These are phyloP conservation scores for Fusarium sp. DNA, from an alignment of 2,329 filamentous ascomycete species.

Conservation along the genomic window DNA sequence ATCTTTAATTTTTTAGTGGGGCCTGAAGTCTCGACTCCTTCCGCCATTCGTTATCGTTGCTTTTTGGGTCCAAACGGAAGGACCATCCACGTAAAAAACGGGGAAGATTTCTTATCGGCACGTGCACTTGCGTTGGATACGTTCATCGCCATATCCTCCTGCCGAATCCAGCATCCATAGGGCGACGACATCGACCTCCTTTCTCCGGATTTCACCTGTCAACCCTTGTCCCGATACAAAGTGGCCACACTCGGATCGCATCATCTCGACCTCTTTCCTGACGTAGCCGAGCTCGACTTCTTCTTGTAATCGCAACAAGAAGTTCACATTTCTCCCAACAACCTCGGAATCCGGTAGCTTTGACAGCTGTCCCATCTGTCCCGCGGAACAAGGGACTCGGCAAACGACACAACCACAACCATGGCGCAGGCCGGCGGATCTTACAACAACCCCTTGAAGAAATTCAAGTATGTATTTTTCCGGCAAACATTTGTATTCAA, in stretches of 20 bases:
- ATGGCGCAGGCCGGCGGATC: slow-evolving; percentile 87
- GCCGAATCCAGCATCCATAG: slow-evolving; percentile 38
- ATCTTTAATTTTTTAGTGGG: slow-evolving; percentile 45
- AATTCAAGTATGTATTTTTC: slow-evolving; percentile 81
- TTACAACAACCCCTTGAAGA: slow-evolving; percentile 99
- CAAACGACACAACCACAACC: slow-evolving; percentile 47
- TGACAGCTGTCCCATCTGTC: slow-evolving; percentile 41
- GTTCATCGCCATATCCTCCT: slow-evolving; percentile 43
- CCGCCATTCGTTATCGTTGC: slow-evolving; percentile 7
- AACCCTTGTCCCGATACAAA: slow-evolving; percentile 30
- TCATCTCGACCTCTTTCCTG: slow-evolving; percentile 10
- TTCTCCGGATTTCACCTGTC: slow-evolving; percentile 37
- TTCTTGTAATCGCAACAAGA: slow-evolving; percentile 7
- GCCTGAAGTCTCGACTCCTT: slow-evolving; percentile 20
- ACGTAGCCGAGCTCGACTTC: slow-evolving; percentile 2
- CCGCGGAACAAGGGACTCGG: slow-evolving; percentile 15
- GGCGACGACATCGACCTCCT: slow-evolving; percentile 41
- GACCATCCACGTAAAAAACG: slow-evolving; percentile 12
- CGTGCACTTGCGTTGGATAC: slow-evolving; percentile 33
- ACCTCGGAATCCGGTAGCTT: slow-evolving; percentile 27
- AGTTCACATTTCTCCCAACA: slow-evolving; percentile 13
- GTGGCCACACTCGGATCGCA: slow-evolving; percentile 31
- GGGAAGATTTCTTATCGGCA: slow-evolving; percentile 38
- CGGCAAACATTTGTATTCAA: not conserved
- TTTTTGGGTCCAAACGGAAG: slow-evolving; percentile 3